Evolutionary conservation across 164 flowering plant genomes (phyloP).

Genomic region (Tetracentron sinense): DNA sequence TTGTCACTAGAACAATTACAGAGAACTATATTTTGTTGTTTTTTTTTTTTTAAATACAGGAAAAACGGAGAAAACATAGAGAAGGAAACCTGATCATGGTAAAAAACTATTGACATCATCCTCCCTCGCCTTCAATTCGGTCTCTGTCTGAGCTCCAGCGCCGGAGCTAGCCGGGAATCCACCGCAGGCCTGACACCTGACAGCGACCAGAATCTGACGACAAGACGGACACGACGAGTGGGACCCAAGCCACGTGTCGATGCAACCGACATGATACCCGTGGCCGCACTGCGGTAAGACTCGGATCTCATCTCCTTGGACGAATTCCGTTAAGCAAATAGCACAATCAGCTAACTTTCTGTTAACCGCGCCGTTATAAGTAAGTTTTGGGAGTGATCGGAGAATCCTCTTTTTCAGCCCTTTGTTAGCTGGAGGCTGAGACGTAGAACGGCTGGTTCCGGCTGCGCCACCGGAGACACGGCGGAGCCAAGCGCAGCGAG

Average conservation of each 20-base stretch:
- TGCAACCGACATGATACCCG: slow-evolving; percentile 72
- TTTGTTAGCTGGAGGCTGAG: slow-evolving; percentile 44
- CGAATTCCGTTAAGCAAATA: slow-evolving; percentile 80
- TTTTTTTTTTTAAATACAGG: no score
- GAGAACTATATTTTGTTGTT: no score
- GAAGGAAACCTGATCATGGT: slow-evolving; percentile 25
- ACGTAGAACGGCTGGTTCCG: slow-evolving; percentile 4
- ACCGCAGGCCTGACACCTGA: slow-evolving; percentile 59
- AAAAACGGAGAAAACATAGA: neutral
- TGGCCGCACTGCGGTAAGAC: slow-evolving; percentile 86
- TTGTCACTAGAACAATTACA: no score
- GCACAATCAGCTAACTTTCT: slow-evolving; percentile 62
- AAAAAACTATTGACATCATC: slow-evolving; percentile 36
- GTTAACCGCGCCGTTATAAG: slow-evolving; percentile 30
- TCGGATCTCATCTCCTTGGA: slow-evolving; percentile 67
- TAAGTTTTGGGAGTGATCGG: slow-evolving; percentile 53
- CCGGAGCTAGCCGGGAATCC: slow-evolving; percentile 28
- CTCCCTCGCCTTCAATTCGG: slow-evolving; percentile 31
- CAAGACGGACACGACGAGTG: slow-evolving; percentile 90
- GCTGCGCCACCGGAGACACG: slow-evolving; percentile 28
- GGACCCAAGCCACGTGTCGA: slow-evolving; percentile 79
- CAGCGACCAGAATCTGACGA: slow-evolving; percentile 53
- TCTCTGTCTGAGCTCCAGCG: slow-evolving; percentile 15
- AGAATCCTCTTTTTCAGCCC: slow-evolving; percentile 83
- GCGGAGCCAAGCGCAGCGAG: slow-evolving; percentile 87